These are phyloP conservation scores for Phytophthora hybrid DNA, from an alignment of 352 stramenopile species.

Conservation along the genomic window DNA sequence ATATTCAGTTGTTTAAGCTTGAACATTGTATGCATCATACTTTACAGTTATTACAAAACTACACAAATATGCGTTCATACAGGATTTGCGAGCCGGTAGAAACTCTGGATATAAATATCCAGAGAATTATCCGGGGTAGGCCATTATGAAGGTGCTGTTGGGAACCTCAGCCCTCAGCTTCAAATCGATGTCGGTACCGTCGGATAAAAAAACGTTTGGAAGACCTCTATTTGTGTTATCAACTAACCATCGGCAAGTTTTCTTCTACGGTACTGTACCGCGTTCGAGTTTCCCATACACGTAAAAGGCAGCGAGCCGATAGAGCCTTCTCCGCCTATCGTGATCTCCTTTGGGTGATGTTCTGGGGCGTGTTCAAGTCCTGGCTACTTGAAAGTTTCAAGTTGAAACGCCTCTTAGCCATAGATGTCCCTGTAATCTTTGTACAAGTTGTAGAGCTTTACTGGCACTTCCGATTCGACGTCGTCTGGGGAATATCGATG, in stretches of 20 bases:
- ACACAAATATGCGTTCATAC: too few species aligned
- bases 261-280: constrained; percentile 2
- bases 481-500: background rate
- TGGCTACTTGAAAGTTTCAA: constrained; percentile 7
- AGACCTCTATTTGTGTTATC: constrained; percentile 7
- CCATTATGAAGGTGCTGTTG: too few species aligned
- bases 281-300: background rate
- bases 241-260: constrained; percentile 8
- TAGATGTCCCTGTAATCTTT: background rate
- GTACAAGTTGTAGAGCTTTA: background rate
- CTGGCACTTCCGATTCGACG: background rate
- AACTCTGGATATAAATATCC: too few species aligned
- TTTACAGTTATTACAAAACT: too few species aligned
- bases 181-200: too few species aligned
- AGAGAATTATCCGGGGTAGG: too few species aligned
- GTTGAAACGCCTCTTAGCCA: constrained; percentile 8
- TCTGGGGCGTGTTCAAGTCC: background rate
- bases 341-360: constrained; percentile 1
- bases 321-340: background rate
- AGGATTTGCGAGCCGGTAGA: too few species aligned
- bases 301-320: background rate
- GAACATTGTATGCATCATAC: too few species aligned
- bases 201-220: too few species aligned
- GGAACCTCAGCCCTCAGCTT: too few species aligned
- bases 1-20: too few species aligned